phyloP scores from a whole-genome alignment of 2,329 filamentous ascomycete genomes.

The Colletotrichum camelliae region DNA sequence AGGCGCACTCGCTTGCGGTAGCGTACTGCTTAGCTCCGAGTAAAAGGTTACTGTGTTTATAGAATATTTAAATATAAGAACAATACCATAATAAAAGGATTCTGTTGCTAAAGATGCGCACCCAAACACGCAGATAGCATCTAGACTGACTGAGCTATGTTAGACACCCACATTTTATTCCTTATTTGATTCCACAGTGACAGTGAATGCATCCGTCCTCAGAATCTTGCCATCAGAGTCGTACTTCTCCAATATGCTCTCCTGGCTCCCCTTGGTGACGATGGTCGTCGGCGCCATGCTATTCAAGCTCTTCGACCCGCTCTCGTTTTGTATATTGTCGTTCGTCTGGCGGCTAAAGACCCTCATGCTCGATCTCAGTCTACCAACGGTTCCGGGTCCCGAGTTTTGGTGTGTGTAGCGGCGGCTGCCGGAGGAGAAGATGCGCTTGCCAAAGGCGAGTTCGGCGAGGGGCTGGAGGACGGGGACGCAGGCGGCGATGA shows the following conservation, averaged over 20 bases:
- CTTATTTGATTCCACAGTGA: not conserved
- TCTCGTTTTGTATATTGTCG: not conserved
- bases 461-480: slow-evolving; percentile 34
- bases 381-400: not conserved
- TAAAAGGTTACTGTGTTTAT: not conserved
- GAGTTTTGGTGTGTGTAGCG: not conserved
- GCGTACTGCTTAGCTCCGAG: too few species aligned
- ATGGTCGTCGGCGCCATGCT: not conserved
- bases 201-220: not conserved
- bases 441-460: slow-evolving; percentile 4
- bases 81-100: not conserved
- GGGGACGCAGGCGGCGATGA: slow-evolving; percentile 39
- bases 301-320: not conserved
- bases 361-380: not conserved
- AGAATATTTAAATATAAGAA: not conserved
- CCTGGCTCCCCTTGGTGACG: not conserved
- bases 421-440: not conserved
- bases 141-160: not conserved
- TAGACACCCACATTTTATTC: not conserved
- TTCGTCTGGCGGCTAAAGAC: not conserved
- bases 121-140: fast-evolving
- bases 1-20: too few species aligned
- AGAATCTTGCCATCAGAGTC: not conserved
- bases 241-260: not conserved
- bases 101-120: not conserved